Evolutionary conservation across 2,329 filamentous ascomycete species (phyloP), one percentile per base, ranked within the genome.

Genomic region (Colletotrichum somersetense): DNA sequence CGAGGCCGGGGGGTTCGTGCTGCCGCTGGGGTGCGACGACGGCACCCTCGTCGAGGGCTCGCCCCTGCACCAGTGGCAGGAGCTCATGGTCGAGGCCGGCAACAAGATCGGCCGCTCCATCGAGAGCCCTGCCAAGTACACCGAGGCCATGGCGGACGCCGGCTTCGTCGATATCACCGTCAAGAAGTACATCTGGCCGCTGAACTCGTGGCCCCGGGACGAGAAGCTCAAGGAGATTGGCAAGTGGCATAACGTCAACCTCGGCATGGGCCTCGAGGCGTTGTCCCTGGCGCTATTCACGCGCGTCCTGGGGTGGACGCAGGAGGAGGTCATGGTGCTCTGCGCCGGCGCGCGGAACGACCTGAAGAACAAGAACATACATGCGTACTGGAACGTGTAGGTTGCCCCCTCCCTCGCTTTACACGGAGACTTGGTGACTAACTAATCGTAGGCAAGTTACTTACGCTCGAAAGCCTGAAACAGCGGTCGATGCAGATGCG

Each of bases 281-380:
- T 38, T 80, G 2, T 78, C 78, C 1, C 67, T 79, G 61, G 77
- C 76, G 0, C 73, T 78, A 14, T 78, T 81, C 10, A 80, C 79
- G 4, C 73, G 76, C 26, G 73, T 74, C 1, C 46, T 76, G 5
- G 74, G 74, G 3, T 80, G 78, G 77, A 64, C 75, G 1, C 62
- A 68, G 10, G 62, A 75, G 16, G 77, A 79, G 68, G 72, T 78
- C 1, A 48, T 77, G 16, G 71, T 74, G 12, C 79, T 79, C 33
- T 73, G 79, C 42, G 68, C 65, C 0, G 48, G 73, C 4, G 74
- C 78, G 0, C 66, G 78, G 23, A 76, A 76, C 48, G 78, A 80
- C 14, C 55, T 80, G 11, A 73, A 62, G 14, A 72, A 79, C 33
- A 69, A 66, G 2, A 69, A 68, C 6, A 78, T 78, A 2, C 78